Conservation (phyloP, 805 yeast species). For the Ogataea paradorogensis region DNA sequence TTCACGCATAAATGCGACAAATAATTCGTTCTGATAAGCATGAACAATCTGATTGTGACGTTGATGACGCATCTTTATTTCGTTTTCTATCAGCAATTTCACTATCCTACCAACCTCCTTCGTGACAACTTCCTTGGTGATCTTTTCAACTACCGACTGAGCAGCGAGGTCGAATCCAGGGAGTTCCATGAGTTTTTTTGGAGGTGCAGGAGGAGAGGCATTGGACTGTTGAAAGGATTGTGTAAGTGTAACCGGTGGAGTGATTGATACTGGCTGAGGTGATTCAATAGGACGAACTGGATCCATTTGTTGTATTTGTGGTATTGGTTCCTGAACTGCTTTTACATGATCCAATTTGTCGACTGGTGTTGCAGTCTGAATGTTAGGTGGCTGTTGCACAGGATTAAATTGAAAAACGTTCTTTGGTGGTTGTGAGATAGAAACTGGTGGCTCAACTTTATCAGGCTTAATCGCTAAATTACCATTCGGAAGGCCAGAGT, state of each 20-base stretch:
- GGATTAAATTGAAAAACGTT: neutral
- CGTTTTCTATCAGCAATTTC: constrained; percentile 1
- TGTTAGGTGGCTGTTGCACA: neutral
- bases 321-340: neutral
- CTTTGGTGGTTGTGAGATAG: neutral
- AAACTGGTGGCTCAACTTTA: neutral
- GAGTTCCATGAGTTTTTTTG: constrained; percentile 11
- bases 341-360: neutral
- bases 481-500: constrained; percentile 33
- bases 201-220: neutral
- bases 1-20: constrained; percentile 60
- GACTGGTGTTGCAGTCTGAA: neutral
- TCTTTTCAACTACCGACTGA: constrained; percentile 19
- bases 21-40: constrained; percentile 49
- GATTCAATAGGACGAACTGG: neutral
- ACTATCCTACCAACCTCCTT: constrained; percentile 25
- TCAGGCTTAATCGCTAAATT: constrained; percentile 13
- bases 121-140: constrained; percentile 27
- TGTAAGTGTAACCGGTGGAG: neutral
- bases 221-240: neutral
- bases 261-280: neutral
- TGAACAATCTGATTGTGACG: constrained; percentile 32
- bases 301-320: no score
- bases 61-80: constrained; percentile 7
- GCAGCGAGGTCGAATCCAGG: constrained; percentile 33